Evolutionary conservation across 768 basidiomycete genomes (phyloP).

Genomic region (Macrolepiota albuminosa): DNA sequence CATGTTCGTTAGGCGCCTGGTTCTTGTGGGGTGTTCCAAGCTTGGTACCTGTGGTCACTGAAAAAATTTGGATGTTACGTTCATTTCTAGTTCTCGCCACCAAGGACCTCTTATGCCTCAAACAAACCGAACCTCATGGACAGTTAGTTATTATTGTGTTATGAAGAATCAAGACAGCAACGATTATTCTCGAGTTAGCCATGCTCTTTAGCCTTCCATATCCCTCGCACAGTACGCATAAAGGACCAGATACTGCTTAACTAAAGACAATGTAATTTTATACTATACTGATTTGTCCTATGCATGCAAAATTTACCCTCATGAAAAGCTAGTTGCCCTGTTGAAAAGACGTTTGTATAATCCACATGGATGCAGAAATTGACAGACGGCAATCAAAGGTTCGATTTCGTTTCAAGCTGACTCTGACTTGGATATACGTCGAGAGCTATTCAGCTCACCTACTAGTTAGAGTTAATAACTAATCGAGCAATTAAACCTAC

Average conservation of each 20-base stretch:
- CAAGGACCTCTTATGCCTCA: slow-evolving; percentile 60
- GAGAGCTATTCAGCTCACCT: no score
- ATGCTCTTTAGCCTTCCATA: not conserved
- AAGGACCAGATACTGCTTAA: not conserved
- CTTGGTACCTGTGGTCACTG: not conserved
- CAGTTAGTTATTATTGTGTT: slow-evolving; percentile 8
- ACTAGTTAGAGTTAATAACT: no score
- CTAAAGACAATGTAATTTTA: not conserved
- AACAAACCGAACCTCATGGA: slow-evolving; percentile 60
- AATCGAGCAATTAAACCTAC: no score
- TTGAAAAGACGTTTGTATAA: not conserved
- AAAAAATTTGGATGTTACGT: slow-evolving; percentile 4
- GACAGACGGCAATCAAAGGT: no score
- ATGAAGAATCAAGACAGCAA: not conserved
- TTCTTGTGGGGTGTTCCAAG: slow-evolving; percentile 1
- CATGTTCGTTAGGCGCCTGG: not conserved
- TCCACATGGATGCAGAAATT: not conserved
- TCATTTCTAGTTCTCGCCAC: slow-evolving; percentile 60
- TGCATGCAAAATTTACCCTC: not conserved
- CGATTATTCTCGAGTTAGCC: not conserved
- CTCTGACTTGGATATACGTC: no score
- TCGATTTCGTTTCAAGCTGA: no score
- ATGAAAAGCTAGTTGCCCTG: not conserved
- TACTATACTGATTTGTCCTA: not conserved
- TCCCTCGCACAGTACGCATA: not conserved